These are phyloP conservation scores for Cryptosporidium parvum DNA, from an alignment of 169 alveolate genomes.

Conservation along the genomic window DNA sequence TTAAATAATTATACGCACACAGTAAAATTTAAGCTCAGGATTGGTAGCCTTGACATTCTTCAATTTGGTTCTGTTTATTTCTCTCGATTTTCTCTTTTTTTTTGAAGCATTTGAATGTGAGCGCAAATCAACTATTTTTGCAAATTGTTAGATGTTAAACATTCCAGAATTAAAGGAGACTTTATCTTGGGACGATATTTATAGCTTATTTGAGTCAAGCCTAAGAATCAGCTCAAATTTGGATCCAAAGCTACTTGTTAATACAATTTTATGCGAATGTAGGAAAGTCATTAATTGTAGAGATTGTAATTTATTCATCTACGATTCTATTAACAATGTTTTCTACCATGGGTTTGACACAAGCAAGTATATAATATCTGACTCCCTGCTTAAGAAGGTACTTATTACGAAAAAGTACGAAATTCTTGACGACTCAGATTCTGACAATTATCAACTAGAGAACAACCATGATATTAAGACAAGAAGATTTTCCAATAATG, in stretches of 20 bases:
- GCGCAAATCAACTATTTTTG: not conserved
- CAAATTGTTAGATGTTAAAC: slow-evolving; percentile 7
- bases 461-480: not conserved
- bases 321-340: slow-evolving; percentile 46
- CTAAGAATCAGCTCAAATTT: slow-evolving; percentile 50
- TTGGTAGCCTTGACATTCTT: not conserved
- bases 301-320: slow-evolving; percentile 60
- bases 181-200: slow-evolving; percentile 64
- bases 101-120: not conserved
- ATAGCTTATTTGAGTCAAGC: slow-evolving; percentile 21
- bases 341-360: slow-evolving; percentile 61
- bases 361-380: slow-evolving; percentile 32
- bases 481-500: slow-evolving; percentile 3
- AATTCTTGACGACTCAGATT: not conserved
- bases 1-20: not conserved
- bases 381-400: slow-evolving; percentile 21
- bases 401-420: slow-evolving; percentile 19
- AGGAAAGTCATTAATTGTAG: slow-evolving; percentile 31
- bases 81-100: not conserved
- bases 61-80: not conserved
- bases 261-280: slow-evolving; percentile 16
- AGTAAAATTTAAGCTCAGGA: not conserved
- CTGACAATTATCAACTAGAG: not conserved
- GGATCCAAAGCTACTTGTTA: slow-evolving; percentile 43
- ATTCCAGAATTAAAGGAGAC: slow-evolving; percentile 14